Conservation (phyloP, 208 protist genomes). For the Crithidia fasciculata region DNA sequence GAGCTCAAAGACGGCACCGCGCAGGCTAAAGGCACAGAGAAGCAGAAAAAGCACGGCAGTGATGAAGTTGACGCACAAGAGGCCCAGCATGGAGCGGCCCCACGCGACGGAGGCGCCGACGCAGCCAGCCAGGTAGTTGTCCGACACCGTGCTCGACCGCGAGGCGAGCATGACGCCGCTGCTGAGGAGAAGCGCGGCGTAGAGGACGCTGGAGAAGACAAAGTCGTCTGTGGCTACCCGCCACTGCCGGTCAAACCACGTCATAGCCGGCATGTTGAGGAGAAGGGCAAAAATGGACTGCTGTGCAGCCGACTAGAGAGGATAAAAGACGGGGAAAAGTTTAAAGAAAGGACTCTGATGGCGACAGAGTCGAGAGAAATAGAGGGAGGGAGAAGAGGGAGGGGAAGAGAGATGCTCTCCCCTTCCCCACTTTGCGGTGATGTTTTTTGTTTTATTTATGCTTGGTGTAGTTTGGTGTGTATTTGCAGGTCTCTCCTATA, state of each 20-base stretch:
- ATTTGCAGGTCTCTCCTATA: too few species aligned
- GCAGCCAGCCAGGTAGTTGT: constrained; percentile 27
- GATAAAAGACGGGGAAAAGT: too few species aligned
- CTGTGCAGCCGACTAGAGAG: too few species aligned
- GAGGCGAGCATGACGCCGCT: constrained; percentile 27
- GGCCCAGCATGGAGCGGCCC: constrained; percentile 29
- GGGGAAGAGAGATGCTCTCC: too few species aligned
- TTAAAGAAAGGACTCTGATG: too few species aligned
- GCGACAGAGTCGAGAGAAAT: too few species aligned
- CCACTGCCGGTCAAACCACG: constrained; percentile 80
- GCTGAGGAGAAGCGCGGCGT: constrained; percentile 37
- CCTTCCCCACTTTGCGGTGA: too few species aligned
- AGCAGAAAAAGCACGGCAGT: constrained; percentile 42
- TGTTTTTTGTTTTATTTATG: too few species aligned
- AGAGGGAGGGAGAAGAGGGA: too few species aligned
- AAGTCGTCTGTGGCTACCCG: constrained; percentile 80
- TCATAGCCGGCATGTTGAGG: constrained; percentile 67
- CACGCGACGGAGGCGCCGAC: constrained; percentile 10
- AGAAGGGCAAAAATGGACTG: neutral
- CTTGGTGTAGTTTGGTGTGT: too few species aligned
- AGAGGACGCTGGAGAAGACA: constrained; percentile 60
- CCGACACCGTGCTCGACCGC: constrained; percentile 9
- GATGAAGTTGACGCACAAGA: constrained; percentile 45
- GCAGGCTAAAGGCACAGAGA: constrained; percentile 49
- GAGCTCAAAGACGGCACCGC: constrained; percentile 72